Evolutionary conservation across 305 asterid species (phyloP).

Genomic region (Fraxinus latifolia): DNA sequence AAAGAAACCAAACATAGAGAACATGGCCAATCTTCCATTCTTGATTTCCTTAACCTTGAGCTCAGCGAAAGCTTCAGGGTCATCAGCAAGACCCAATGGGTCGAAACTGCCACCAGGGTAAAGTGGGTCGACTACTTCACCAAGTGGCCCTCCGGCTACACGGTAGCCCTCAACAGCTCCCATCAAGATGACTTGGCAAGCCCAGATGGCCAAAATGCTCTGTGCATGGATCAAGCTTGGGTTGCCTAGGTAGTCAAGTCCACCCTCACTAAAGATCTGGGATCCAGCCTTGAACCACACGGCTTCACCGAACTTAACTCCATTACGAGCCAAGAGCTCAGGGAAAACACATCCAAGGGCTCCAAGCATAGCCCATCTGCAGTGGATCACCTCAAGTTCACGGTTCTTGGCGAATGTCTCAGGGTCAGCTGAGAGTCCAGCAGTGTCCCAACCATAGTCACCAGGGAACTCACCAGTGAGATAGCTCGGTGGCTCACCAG

Average conservation of each 20-base stretch:
- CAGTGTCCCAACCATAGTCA: constrained; percentile 23
- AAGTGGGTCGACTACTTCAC: constrained; percentile 17
- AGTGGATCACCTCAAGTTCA: background rate
- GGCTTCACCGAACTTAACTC: constrained; percentile 16
- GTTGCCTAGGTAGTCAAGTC: constrained; percentile 20
- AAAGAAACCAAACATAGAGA: background rate
- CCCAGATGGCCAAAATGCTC: constrained; percentile 24
- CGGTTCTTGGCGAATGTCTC: constrained; percentile 16
- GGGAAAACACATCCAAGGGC: constrained; percentile 13
- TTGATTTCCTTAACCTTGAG: background rate
- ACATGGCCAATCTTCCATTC: background rate
- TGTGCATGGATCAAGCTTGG: constrained; percentile 20
- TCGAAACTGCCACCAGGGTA: constrained; percentile 14
- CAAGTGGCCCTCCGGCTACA: constrained; percentile 19
- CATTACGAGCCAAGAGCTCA: constrained; percentile 5
- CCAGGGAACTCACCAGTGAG: constrained; percentile 21
- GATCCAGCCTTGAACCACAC: constrained; percentile 20
- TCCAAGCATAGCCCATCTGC: background rate
- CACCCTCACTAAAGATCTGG: constrained; percentile 12
- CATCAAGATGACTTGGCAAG: constrained; percentile 18
- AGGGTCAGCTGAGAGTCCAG: constrained; percentile 20
- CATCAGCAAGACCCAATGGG: background rate
- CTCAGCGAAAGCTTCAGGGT: constrained; percentile 4
- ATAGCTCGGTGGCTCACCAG: constrained; percentile 19
- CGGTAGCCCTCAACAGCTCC: constrained; percentile 25